These are phyloP conservation scores for Ophiostoma ulmi DNA, from an alignment of 2,329 filamentous ascomycete species.

Conservation along the genomic window DNA sequence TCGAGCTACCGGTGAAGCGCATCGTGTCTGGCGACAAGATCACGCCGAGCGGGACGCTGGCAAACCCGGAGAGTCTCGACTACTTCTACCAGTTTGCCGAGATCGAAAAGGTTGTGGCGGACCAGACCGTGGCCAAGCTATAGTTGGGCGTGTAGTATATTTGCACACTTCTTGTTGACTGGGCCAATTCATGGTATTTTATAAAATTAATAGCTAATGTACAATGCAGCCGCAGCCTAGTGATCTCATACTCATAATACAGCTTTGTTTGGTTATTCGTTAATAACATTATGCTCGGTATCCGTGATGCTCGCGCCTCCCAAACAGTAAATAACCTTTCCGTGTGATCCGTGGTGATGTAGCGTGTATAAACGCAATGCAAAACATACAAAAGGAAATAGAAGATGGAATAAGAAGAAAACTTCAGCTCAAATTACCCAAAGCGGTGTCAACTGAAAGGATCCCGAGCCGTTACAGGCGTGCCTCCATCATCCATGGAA, in stretches of 20 bases:
- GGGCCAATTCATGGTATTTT: background rate
- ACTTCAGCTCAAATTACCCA: background rate
- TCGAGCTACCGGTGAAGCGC: conserved; percentile 77
- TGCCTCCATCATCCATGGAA: conserved; percentile 22
- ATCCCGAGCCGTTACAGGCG: conserved; percentile 20
- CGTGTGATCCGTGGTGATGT: background rate
- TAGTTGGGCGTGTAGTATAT: conserved; percentile 31
- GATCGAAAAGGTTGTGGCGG: conserved; percentile 53
- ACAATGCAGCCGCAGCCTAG: background rate
- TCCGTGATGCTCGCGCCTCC: background rate
- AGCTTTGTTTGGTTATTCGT: background rate
- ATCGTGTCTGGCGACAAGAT: conserved; percentile 72
- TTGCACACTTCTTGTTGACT: background rate
- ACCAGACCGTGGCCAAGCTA: conserved; percentile 43
- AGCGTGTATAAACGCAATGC: conserved; percentile 5
- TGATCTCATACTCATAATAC: background rate
- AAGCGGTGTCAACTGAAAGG: background rate
- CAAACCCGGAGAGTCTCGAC: conserved; percentile 70
- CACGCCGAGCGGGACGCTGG: conserved; percentile 68
- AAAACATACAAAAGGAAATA: conserved; percentile 7
- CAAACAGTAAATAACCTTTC: background rate
- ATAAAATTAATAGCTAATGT: background rate
- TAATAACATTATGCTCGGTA: background rate
- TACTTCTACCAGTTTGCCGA: conserved; percentile 76
- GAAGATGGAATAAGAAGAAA: background rate